phyloP scores from a whole-genome alignment of 2,329 filamentous ascomycete genomes.

The Triangularia verruculosa region DNA sequence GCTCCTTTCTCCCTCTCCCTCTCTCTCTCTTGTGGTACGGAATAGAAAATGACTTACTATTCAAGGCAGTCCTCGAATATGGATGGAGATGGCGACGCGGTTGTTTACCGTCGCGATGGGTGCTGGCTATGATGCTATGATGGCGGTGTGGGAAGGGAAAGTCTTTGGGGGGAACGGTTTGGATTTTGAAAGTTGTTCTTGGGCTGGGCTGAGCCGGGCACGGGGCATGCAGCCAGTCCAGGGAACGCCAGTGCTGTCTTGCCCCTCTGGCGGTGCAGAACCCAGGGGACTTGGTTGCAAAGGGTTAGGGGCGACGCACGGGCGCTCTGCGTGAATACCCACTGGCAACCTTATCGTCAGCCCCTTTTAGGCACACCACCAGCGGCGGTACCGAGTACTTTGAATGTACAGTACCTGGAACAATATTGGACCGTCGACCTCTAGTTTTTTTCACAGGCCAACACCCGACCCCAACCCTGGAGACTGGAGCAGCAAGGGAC shows the following conservation, averaged over 20 bases:
- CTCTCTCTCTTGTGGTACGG: neutral
- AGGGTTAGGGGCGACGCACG: constrained; percentile 17
- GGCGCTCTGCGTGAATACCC: constrained; percentile 9
- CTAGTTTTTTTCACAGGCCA: constrained; percentile 1
- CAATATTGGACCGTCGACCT: constrained; percentile 3
- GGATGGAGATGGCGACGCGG: constrained; percentile 27
- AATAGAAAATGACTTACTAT: constrained; percentile 27
- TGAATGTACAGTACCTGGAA: constrained; percentile 4
- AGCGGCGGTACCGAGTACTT: too few relatives aligned
- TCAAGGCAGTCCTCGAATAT: constrained; percentile 15
- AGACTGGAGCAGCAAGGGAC: neutral
- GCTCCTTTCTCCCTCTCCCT: neutral
- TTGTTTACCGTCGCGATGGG: constrained; percentile 24
- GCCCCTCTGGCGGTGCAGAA: constrained; percentile 1
- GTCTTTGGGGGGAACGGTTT: constrained; percentile 26
- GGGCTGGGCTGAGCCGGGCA: constrained; percentile 24
- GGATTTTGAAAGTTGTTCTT: constrained; percentile 34
- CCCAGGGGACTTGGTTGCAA: constrained; percentile 5
- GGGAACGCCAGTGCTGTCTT: neutral
- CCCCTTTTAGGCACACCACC: constrained; percentile 7
- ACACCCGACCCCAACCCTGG: constrained; percentile 6
- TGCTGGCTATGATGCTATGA: constrained; percentile 27
- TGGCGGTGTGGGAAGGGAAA: constrained; percentile 31
- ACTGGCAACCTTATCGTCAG: constrained; percentile 16
- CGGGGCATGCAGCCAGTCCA: constrained; percentile 13